Evolutionary conservation across 1,284 basidiomycete genomes (phyloP), one percentile per base, ranked within the genome.

Genomic region (Naganishia sp.): DNA sequence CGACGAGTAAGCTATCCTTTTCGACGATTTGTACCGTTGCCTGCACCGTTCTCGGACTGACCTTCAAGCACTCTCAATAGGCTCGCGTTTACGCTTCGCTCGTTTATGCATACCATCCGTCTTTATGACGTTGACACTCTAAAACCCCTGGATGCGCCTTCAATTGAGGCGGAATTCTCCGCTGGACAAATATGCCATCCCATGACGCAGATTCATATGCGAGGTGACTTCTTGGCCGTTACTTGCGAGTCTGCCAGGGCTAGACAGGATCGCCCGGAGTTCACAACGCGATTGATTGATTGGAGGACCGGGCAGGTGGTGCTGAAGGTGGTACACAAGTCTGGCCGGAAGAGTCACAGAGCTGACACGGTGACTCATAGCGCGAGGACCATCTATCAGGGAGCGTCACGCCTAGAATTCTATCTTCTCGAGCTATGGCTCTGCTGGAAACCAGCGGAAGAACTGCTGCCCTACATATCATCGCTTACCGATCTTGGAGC

Each of bases 171-270:
- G 7, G 57, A 60, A 21, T 60, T 60, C 32, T 60, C 57, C 15
- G 28, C 57, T 0, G n/a, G 21, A 6, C 57, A 60, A 31, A 60
- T 60, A 7, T 49, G 57, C 25, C 45, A 60, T 60, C 57, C 57
- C 31, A 49, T 60, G 57, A 39, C 57, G 32, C 57, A 60, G 6
- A 47, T 60, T 21, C 57, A 60, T 13, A 1, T 60, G 6, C 45
- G 57, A 23, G 57, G 57, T 5, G 18, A 49, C 23, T 35, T 60
- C 5, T 28, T 60, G 6, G 57, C 45, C n/a, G 31, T 60, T 18
- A 60, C 45, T 49, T 49, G 57, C 32, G 57, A 60, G 21, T 25
- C 21, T 23, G 17, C 13, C 28, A 18, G 31, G 9, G 57, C 23
- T 46, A n/a, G 57, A 39, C 28, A 17, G 0, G 57, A 31, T 23